A percentile compares a stretch with the other conserved stretches of the same genome.
phyloP scores from a whole-genome alignment of 768 basidiomycete species.

The Naganishia vishniacii region DNA sequence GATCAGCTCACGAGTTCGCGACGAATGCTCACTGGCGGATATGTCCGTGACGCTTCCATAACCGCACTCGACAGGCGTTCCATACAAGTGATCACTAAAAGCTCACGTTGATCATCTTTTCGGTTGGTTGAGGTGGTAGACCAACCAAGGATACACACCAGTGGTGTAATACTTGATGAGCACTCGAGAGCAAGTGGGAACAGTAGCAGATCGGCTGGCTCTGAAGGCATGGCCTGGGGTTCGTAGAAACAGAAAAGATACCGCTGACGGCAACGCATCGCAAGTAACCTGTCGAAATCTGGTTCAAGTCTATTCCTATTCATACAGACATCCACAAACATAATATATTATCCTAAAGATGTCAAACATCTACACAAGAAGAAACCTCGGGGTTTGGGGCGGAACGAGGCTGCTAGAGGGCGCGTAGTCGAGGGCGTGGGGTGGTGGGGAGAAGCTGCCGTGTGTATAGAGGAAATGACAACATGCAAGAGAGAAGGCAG shows the following conservation, averaged over 20 bases:
- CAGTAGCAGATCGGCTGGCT: too few relatives aligned
- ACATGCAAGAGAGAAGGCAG: slow-evolving; percentile 3
- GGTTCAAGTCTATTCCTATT: slow-evolving; percentile 21
- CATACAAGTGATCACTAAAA: too few relatives aligned
- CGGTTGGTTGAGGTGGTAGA: too few relatives aligned
- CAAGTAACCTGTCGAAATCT: not conserved
- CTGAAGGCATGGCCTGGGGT: too few relatives aligned
- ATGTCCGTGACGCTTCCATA: too few relatives aligned
- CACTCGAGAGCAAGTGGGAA: too few relatives aligned
- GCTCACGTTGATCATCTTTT: too few relatives aligned
- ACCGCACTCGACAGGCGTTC: too few relatives aligned
- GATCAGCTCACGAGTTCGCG: too few relatives aligned
- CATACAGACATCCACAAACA: slow-evolving; percentile 23
- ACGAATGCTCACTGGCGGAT: too few relatives aligned
- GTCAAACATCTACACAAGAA: slow-evolving; percentile 16
- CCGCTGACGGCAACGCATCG: not conserved
- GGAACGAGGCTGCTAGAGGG: not conserved
- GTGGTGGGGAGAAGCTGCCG: slow-evolving; percentile 14
- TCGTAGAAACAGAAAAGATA: not conserved
- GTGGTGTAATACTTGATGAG: too few relatives aligned
- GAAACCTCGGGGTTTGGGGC: not conserved
- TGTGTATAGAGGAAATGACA: slow-evolving; percentile 17
- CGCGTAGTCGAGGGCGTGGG: not conserved
- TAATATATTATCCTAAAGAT: slow-evolving; percentile 22
- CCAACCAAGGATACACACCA: too few relatives aligned